phyloP scores from a whole-genome alignment of 495 filamentous ascomycete species.

The Chaetomium fimeti region DNA sequence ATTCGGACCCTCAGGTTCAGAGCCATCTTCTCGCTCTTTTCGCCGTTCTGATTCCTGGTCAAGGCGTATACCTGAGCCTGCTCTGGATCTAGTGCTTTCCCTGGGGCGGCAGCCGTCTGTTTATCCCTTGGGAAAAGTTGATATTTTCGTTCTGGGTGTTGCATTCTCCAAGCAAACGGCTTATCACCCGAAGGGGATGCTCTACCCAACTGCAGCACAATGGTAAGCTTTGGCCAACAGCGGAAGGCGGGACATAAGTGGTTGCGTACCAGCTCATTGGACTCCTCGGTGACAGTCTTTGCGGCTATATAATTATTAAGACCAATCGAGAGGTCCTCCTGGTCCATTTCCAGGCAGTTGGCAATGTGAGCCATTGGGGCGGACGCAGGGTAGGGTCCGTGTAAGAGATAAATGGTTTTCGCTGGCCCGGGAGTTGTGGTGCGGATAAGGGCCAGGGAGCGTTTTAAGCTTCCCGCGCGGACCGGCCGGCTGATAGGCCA shows the following conservation, averaged over 20 bases:
- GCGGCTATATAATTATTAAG: conserved; percentile 48
- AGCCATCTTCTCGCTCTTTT: conserved; percentile 44
- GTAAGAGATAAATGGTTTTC: conserved; percentile 37
- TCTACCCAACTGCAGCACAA: conserved; percentile 33
- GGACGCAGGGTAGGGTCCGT: conserved; percentile 29
- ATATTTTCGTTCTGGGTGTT: conserved; percentile 52
- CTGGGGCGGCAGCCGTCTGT: conserved; percentile 37
- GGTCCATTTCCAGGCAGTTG: conserved; percentile 43
- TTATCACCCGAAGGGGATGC: conserved; percentile 43
- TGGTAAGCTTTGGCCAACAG: conserved; percentile 35
- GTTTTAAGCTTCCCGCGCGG: conserved; percentile 26
- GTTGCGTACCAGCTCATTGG: conserved; percentile 49
- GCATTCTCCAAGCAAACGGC: conserved; percentile 54
- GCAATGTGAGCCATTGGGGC: conserved; percentile 52
- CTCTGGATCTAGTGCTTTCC: conserved; percentile 52
- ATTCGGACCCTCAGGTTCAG: conserved; percentile 47
- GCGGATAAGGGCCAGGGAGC: conserved; percentile 32
- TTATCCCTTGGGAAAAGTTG: conserved; percentile 53
- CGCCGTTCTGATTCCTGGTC: conserved; percentile 47
- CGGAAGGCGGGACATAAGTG: conserved; percentile 25
- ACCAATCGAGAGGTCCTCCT: conserved; percentile 37
- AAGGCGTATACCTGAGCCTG: conserved; percentile 49
- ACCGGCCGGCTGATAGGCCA: conserved; percentile 32
- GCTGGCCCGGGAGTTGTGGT: conserved; percentile 34
- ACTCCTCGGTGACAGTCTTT: conserved; percentile 43